Evolutionary conservation across 1,284 basidiomycete species (phyloP).

Genomic region (Cystobasidiaceae sp.): DNA sequence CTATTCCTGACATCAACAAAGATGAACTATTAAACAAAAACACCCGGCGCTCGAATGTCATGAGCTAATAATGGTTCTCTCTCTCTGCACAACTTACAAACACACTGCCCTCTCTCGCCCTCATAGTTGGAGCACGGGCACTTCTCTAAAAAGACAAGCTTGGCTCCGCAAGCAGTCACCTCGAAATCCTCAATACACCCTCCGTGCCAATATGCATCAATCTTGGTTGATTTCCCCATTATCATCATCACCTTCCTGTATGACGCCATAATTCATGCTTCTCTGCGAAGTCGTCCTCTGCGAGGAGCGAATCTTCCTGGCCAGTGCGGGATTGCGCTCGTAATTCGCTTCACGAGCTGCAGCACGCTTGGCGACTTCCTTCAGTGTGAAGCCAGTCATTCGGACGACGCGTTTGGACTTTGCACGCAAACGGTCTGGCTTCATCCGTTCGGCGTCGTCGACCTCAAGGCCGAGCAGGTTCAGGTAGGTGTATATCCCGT

Average conservation of each 20-base stretch:
- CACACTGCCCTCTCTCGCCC: too few relatives aligned
- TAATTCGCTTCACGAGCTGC: not conserved
- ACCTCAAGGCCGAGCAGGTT: slow-evolving; percentile 22
- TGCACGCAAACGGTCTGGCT: not conserved
- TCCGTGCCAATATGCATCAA: not conserved
- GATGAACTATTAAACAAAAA: too few relatives aligned
- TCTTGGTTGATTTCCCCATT: too few relatives aligned
- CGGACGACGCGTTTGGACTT: slow-evolving; percentile 2
- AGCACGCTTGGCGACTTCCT: not conserved
- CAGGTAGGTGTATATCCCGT: slow-evolving; percentile 11
- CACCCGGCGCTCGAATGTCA: too few relatives aligned
- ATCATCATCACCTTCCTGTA: not conserved
- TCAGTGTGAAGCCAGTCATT: slow-evolving; percentile 18
- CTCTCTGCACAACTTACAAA: too few relatives aligned
- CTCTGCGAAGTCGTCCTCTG: not conserved
- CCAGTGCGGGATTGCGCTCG: not conserved
- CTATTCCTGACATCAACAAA: too few relatives aligned
- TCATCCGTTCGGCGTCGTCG: slow-evolving; percentile 21
- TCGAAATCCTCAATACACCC: not conserved
- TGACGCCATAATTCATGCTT: not conserved
- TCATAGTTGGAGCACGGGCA: too few relatives aligned
- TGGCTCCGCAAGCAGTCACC: not conserved
- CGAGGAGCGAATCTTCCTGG: not conserved
- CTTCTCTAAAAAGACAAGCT: too few relatives aligned
- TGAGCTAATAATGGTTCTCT: too few relatives aligned